Percentiles rank a stretch among this genome's conserved stretches.
Evolutionary conservation across 176 grass and related monocot genomes (phyloP).

Genomic region (Oryza rufipogon): DNA sequence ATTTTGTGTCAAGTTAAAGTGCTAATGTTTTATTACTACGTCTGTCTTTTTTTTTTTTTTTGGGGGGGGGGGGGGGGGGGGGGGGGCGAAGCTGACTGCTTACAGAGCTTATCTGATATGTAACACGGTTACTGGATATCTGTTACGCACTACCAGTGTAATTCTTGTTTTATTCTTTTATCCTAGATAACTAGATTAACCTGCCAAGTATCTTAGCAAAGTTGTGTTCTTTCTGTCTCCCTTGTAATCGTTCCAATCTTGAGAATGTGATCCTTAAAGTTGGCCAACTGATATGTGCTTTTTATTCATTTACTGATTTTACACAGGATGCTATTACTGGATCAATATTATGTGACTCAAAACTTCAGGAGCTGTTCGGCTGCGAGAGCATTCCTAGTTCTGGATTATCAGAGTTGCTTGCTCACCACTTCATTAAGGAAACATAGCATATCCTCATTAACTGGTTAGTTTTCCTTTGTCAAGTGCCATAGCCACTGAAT

Average conservation of each 20-base stretch:
- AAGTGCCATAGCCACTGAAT: background rate
- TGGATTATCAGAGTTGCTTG: conserved; percentile 70
- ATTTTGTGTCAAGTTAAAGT: background rate
- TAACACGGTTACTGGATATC: background rate
- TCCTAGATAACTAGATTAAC: background rate
- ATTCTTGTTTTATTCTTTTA: background rate
- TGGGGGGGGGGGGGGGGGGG: background rate
- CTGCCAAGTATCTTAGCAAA: background rate
- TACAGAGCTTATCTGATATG: background rate
- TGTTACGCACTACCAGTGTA: background rate
- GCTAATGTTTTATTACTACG: background rate
- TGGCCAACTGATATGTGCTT: background rate
- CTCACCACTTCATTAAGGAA: conserved; percentile 73
- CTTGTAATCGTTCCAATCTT: background rate
- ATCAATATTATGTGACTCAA: conserved; percentile 85
- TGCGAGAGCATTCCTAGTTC: conserved; percentile 71
- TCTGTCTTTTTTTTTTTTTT: background rate
- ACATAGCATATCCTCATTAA: conserved; percentile 68
- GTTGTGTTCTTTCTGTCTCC: background rate
- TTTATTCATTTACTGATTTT: conserved; percentile 31
- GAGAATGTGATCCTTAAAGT: background rate
- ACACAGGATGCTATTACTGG: conserved; percentile 61
- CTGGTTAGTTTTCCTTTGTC: conserved; percentile 58
- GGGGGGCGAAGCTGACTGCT: background rate
- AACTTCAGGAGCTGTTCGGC: conserved; percentile 85